Evolutionary conservation across 1,139 yeast species (phyloP).

Genomic region (Suhomyces bolitotheri): DNA sequence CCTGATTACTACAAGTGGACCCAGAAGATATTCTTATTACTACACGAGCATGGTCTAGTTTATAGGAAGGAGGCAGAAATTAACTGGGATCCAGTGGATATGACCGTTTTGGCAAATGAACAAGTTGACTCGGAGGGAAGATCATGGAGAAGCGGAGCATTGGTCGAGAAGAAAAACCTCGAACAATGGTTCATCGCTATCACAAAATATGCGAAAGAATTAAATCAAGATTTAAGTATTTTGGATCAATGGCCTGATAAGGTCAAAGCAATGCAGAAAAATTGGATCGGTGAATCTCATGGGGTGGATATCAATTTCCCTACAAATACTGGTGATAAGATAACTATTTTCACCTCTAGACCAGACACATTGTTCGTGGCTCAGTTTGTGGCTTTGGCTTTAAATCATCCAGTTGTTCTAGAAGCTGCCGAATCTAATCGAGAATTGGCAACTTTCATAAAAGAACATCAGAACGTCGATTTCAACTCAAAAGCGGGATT

Average conservation of each 20-base stretch:
- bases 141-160: conserved; percentile 97
- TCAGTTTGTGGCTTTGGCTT: conserved; percentile 77
- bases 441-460: conserved; percentile 48
- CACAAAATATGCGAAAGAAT: conserved; percentile 70
- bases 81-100: conserved; percentile 96
- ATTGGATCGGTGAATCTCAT: conserved; percentile 89
- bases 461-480: conserved; percentile 34
- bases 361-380: conserved; percentile 85
- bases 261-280: conserved; percentile 84
- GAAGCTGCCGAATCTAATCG: conserved; percentile 36
- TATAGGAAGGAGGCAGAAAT: conserved; percentile 84
- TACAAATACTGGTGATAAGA: conserved; percentile 15
- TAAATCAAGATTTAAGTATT: conserved; percentile 59
- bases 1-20: conserved; percentile 93
- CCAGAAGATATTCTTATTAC: conserved; percentile 74
- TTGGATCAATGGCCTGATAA: conserved; percentile 82
- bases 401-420: conserved; percentile 63
- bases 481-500: conserved; percentile 66
- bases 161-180: conserved; percentile 75
- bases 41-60: conserved; percentile 76
- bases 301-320: conserved; percentile 72
- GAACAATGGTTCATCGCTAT: conserved; percentile 94
- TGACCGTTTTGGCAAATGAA: conserved; percentile 93
- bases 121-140: conserved; percentile 89
- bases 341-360: conserved; percentile 78